phyloP scores from a whole-genome alignment of 805 yeast genomes.

The Candida nitratophila region DNA sequence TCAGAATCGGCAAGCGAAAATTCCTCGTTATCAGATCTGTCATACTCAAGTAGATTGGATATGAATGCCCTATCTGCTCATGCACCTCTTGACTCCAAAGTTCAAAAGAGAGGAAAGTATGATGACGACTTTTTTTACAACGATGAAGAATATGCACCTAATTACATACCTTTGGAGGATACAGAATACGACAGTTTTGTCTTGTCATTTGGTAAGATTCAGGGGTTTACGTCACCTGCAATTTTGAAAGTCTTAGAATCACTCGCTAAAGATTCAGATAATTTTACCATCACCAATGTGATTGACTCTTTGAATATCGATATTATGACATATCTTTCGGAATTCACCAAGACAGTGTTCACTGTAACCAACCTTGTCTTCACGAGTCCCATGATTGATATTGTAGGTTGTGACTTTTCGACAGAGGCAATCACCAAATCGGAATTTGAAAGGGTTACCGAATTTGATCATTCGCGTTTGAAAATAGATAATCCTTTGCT shows the following conservation, averaged over 20 bases:
- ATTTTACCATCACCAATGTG: conserved; percentile 36
- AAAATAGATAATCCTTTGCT: neutral
- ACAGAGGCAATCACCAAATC: conserved; percentile 2
- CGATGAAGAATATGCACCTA: conserved; percentile 6
- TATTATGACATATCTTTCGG: conserved; percentile 37
- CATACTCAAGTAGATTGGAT: neutral
- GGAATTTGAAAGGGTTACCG: conserved; percentile 1
- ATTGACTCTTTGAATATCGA: conserved; percentile 63
- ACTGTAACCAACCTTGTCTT: conserved; percentile 38
- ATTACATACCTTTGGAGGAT: neutral
- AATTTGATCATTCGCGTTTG: conserved; percentile 1
- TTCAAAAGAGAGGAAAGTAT: neutral
- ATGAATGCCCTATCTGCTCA: neutral
- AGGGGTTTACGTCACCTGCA: conserved; percentile 39
- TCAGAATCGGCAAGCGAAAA: conserved; percentile 4
- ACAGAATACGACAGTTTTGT: conserved; percentile 49
- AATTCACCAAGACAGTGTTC: conserved; percentile 13
- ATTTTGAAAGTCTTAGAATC: conserved; percentile 12
- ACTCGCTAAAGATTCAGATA: conserved; percentile 31
- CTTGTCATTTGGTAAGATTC: conserved; percentile 45
- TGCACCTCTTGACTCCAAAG: neutral
- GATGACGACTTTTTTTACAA: conserved; percentile 2
- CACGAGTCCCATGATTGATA: conserved; percentile 34
- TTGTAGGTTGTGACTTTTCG: neutral
- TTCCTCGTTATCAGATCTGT: neutral